phyloP scores from a whole-genome alignment of 257 asterid genomes.

The Solanum chiquidenum region DNA sequence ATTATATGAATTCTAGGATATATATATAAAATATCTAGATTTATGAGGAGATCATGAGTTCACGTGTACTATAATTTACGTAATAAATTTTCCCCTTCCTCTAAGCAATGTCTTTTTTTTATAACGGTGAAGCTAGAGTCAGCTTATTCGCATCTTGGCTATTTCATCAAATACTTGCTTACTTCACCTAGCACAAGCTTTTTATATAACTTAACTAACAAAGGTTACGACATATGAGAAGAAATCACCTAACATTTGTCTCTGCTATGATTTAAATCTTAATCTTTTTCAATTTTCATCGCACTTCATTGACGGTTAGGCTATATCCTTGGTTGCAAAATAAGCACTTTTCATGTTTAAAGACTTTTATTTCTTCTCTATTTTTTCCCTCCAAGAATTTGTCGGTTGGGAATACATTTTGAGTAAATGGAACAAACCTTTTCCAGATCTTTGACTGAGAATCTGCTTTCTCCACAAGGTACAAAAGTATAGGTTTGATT shows the following conservation, averaged over 20 bases:
- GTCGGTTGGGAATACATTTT: background rate
- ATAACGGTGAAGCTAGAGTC: accelerated
- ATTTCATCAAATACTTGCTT: background rate
- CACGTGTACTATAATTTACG: background rate
- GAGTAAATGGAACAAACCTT: background rate
- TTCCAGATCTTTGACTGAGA: background rate
- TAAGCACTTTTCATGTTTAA: background rate
- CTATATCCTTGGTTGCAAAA: background rate
- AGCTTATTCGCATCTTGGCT: background rate
- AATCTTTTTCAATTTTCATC: background rate
- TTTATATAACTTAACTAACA: background rate
- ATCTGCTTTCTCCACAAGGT: background rate
- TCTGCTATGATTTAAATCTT: background rate
- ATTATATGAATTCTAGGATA: background rate
- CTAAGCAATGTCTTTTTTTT: background rate
- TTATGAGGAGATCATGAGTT: background rate
- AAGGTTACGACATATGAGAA: accelerated
- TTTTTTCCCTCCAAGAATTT: background rate
- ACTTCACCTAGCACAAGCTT: background rate
- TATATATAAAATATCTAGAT: background rate
- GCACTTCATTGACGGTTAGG: background rate
- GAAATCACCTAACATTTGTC: background rate
- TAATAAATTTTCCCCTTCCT: background rate
- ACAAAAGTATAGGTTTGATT: background rate
- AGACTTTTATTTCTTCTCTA: background rate